phyloP scores from a whole-genome alignment of 192 early-diverging fungal genomes.

The Coemansia sp. region DNA sequence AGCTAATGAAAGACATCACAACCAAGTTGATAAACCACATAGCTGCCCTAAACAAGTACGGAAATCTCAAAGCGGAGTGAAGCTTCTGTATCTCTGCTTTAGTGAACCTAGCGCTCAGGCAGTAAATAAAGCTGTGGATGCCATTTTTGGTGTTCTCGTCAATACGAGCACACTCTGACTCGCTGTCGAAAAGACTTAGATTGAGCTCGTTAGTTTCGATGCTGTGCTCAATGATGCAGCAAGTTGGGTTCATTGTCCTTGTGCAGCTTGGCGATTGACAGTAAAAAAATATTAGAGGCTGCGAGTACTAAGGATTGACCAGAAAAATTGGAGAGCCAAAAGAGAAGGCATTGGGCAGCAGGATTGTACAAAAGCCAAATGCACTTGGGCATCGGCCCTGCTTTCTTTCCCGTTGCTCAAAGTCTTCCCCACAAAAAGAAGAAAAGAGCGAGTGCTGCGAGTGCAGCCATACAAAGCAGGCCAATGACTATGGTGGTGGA shows the following conservation, averaged over 20 bases:
- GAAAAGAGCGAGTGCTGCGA: neutral
- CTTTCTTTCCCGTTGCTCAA: neutral
- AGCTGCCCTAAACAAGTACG: neutral
- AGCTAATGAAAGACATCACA: neutral
- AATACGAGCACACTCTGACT: neutral
- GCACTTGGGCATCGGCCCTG: neutral
- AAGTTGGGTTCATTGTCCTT: neutral
- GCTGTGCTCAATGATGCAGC: neutral
- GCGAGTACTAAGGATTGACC: neutral
- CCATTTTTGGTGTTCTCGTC: neutral
- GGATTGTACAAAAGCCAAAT: neutral
- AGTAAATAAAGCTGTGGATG: neutral
- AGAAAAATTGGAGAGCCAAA: neutral
- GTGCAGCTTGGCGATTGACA: neutral
- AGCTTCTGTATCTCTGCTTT: conserved; percentile 1
- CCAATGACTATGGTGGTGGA: neutral
- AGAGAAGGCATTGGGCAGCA: neutral
- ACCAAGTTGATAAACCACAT: neutral
- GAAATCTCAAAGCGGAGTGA: neutral
- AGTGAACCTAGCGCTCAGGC: neutral
- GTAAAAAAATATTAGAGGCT: neutral
- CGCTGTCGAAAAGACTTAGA: neutral
- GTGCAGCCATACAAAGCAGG: neutral
- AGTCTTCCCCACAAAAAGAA: neutral
- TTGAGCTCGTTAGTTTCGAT: neutral